Conservation (phyloP, 192 early-diverging fungal species). For the Anaeromyces robustus region DNA sequence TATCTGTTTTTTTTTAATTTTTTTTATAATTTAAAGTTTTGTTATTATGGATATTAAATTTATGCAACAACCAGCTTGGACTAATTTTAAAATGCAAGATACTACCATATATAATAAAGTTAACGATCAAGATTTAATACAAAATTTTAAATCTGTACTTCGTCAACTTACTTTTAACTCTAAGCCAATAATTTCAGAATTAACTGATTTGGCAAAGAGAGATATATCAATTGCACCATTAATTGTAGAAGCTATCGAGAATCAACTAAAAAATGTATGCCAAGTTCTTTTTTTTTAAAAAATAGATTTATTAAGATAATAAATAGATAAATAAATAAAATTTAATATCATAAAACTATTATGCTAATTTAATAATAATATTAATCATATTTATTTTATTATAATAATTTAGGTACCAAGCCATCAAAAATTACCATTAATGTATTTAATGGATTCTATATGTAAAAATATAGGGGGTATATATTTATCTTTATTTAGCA, state of each 20-base stretch:
- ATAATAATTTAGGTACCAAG: conserved; percentile 37
- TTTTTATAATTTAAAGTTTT: too few relatives aligned
- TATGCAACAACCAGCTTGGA: background rate
- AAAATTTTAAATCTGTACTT: background rate
- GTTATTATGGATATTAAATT: background rate
- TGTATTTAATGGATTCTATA: conserved; percentile 93
- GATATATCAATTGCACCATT: conserved; percentile 42
- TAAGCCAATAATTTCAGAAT: conserved; percentile 78
- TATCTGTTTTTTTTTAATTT: too few relatives aligned
- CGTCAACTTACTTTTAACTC: conserved; percentile 73
- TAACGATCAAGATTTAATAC: background rate
- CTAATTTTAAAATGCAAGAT: background rate
- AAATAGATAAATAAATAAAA: too few relatives aligned
- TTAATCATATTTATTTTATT: background rate
- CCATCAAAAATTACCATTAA: conserved; percentile 64
- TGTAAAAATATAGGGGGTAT: conserved; percentile 78
- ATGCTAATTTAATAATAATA: too few relatives aligned
- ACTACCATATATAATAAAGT: background rate
- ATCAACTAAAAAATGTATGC: conserved; percentile 35
- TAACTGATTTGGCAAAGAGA: conserved; percentile 73
- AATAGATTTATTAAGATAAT: too few relatives aligned
- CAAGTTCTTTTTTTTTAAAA: background rate
- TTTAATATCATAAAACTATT: too few relatives aligned
- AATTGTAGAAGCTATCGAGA: conserved; percentile 64
- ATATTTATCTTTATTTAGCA: conserved; percentile 56